phyloP scores from a whole-genome alignment of 2,329 filamentous ascomycete species.

The Aureobasidium musti region DNA sequence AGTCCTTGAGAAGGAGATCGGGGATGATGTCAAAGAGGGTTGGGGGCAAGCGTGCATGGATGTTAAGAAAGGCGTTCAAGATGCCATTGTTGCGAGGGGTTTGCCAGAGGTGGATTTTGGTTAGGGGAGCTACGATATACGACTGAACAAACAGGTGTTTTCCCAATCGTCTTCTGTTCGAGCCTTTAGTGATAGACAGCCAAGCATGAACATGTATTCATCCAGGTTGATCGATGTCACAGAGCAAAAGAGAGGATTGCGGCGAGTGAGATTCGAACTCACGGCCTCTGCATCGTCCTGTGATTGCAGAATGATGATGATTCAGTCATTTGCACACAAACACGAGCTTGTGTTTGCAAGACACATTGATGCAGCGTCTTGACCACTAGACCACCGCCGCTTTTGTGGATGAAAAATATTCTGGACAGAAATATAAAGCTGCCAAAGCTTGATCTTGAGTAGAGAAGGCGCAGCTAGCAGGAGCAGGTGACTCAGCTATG shows the following conservation, averaged over 20 bases:
- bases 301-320: too few relatives aligned
- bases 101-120: slow-evolving; percentile 50
- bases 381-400: slow-evolving; percentile 1
- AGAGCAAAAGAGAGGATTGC: neutral
- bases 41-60: slow-evolving; percentile 45
- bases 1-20: slow-evolving; percentile 30
- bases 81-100: slow-evolving; percentile 49
- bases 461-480: neutral
- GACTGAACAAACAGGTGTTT: neutral
- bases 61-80: slow-evolving; percentile 48
- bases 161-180: too few relatives aligned
- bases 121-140: too few relatives aligned
- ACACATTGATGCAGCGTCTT: neutral
- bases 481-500: neutral
- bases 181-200: neutral
- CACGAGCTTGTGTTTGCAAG: too few relatives aligned
- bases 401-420: neutral
- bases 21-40: slow-evolving; percentile 31
- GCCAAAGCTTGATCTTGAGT: neutral
- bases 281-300: slow-evolving; percentile 5
- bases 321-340: too few relatives aligned
- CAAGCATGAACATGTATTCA: neutral
- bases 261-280: neutral
- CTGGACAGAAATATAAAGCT: neutral
- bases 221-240: neutral